Base-by-base conservation (phyloP, 306 rosid species). In the Parietaria judaica region DNA sequence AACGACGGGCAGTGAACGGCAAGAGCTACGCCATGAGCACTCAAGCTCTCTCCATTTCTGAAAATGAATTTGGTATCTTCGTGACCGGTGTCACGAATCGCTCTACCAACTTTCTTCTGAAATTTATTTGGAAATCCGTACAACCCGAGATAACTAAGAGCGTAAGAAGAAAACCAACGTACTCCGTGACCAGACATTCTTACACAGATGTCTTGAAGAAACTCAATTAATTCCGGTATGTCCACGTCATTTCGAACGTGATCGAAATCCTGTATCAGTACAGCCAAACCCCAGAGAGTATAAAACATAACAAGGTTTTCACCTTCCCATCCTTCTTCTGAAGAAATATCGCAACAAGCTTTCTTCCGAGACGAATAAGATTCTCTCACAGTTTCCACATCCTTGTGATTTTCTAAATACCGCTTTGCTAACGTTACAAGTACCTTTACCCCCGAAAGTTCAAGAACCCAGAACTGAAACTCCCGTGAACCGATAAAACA, bases 101-200 rank as follows among this genome's bases (percentile, higher is more conserved):
- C 79, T 64, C 73, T 73, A 50, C 87, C 89, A 68, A 91, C 74
- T 77, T 79, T 83, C 68, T 75, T 78, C 60, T 78, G 82, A 17
- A 81, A 74, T 68, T 80, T 89, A 78, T 75, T 75, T 31, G 97
- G 89, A 78, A 85, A 91, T 67, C 97, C 97, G 51, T 85, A 91
- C 51, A 73, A 65, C 66, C 83, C 91, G 72, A 83, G 79, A 74
- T 68, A 77, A 70, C 87, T 77, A 56, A 85, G 86, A 75, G 77
- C 56, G 64, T 80, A 76, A 35, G 92, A 66, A 79, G 87, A 84
- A 80, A 78, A 87, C 89, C 91, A 87, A 70, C 79, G 78, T 23
- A 85, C 73, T 65, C 87, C 96, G 57, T 76, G 79, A 79, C 82
- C 56, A 66, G 56, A 76, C 65, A 66, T 74, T 61, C 65, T 52